phyloP scores from a whole-genome alignment of 768 basidiomycete species.

The Lyophyllum decastes region DNA sequence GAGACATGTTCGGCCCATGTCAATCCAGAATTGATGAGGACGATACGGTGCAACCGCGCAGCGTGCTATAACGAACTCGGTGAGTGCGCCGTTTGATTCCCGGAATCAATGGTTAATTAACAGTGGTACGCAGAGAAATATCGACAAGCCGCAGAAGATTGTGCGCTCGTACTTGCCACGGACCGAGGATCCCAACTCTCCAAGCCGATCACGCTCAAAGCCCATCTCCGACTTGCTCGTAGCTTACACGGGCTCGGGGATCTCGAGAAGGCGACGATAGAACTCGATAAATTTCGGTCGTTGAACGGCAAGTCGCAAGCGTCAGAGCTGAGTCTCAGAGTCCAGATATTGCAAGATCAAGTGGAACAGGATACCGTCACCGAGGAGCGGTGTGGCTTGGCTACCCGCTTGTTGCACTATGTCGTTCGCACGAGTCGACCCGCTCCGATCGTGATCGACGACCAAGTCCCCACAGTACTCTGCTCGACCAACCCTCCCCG shows the following conservation, averaged over 20 bases:
- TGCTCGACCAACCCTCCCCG: conserved; percentile 4
- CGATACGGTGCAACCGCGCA: conserved; percentile 10
- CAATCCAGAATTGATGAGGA: conserved; percentile 2
- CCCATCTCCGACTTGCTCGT: conserved; percentile 8
- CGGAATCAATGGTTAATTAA: background rate
- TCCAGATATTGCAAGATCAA: background rate
- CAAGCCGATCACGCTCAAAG: conserved; percentile 4
- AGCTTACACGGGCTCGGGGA: conserved; percentile 4
- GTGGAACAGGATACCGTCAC: background rate
- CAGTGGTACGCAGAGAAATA: background rate
- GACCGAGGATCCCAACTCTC: background rate
- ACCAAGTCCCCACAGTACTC: background rate
- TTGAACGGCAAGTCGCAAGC: background rate
- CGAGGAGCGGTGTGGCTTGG: background rate
- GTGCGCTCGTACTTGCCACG: background rate
- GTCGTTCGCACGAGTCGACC: background rate
- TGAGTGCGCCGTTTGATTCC: background rate
- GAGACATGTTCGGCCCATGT: background rate
- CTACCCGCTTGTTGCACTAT: background rate
- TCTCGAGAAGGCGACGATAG: conserved; percentile 1
- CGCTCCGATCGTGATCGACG: conserved; percentile 3
- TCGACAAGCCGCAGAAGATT: conserved; percentile 3
- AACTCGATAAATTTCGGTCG: conserved; percentile 6
- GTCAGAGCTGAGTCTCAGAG: background rate
- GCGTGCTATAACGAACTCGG: conserved; percentile 12